phyloP scores from a whole-genome alignment of 768 basidiomycete species.

The Pulveroboletus sp. region DNA sequence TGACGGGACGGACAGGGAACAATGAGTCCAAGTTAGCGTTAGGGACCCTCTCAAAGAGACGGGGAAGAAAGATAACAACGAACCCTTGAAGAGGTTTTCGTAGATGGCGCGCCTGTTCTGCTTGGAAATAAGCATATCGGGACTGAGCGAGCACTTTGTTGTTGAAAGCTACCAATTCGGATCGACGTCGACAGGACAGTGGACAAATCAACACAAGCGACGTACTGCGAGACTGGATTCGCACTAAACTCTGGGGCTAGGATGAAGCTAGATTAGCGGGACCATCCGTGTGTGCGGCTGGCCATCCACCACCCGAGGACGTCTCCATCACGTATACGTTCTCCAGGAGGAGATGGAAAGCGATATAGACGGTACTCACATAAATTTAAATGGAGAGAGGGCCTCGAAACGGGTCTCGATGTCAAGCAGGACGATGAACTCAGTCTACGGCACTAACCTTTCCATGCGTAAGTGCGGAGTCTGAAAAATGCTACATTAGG shows the following conservation, averaged over 20 bases:
- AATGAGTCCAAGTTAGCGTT: neutral
- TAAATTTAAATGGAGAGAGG: slow-evolving; percentile 14
- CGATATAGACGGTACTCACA: slow-evolving; percentile 19
- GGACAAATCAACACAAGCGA: no score
- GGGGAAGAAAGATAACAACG: slow-evolving; percentile 17
- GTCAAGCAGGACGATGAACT: slow-evolving; percentile 32
- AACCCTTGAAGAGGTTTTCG: slow-evolving; percentile 99
- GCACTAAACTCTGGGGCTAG: no score
- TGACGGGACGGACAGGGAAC: no score
- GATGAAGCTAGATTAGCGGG: slow-evolving; percentile 9
- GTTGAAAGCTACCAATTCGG: no score
- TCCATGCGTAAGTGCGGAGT: slow-evolving; percentile 20
- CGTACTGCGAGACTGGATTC: no score
- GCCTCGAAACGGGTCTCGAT: slow-evolving; percentile 34
- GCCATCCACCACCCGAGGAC: slow-evolving; percentile 32
- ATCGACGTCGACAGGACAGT: no score
- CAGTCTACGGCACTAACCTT: slow-evolving; percentile 5
- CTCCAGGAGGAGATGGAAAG: slow-evolving; percentile 4
- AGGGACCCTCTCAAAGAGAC: neutral
- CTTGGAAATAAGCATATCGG: slow-evolving; percentile 90
- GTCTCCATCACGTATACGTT: neutral
- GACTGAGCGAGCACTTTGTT: no score
- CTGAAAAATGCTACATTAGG: slow-evolving; percentile 13
- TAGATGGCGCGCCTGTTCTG: slow-evolving; percentile 93
- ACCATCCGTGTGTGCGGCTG: slow-evolving; percentile 25